Conservation (phyloP, 2,329 filamentous ascomycete genomes). For the Xylaria sp. region DNA sequence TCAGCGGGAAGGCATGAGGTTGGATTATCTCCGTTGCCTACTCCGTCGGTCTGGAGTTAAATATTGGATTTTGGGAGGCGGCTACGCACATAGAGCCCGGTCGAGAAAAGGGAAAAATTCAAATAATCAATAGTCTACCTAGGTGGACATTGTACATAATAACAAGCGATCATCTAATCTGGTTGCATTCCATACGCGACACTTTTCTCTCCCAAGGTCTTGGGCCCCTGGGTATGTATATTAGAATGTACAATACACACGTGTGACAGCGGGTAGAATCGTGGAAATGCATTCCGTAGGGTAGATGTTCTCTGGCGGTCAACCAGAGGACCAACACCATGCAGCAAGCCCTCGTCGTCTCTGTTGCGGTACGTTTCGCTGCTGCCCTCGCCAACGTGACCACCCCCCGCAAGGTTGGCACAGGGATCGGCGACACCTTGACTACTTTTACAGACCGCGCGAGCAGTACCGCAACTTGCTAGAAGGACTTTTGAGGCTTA, state of each 20-base stretch:
- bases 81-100: background rate
- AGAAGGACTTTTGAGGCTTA: too few species aligned
- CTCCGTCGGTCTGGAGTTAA: background rate
- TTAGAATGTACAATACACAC: background rate
- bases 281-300: too few species aligned
- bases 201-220: background rate
- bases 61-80: background rate
- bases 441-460: too few species aligned
- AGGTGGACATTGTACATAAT: constrained; percentile 23
- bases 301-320: too few species aligned
- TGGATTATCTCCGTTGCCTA: background rate
- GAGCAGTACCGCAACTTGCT: too few species aligned
- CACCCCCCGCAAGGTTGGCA: too few species aligned
- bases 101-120: background rate
- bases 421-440: too few species aligned
- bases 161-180: constrained; percentile 2
- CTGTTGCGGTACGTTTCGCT: too few species aligned
- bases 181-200: background rate
- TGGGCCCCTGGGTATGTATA: background rate
- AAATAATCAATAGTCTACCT: background rate
- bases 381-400: too few species aligned
- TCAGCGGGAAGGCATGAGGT: constrained; percentile 6
- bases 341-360: too few species aligned
- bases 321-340: too few species aligned
- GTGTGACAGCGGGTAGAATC: too few species aligned